These are phyloP conservation scores for Brassica napus DNA, from an alignment of 345 rosid genomes.

Conservation along the genomic window Da-Ae NC_063445.1:55891501-55892000, in stretches of 20 bases:
- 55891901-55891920: constrained; percentile 62
- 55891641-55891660: constrained; percentile 76
- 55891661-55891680: constrained; percentile 66
- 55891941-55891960: constrained; percentile 72
- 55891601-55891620: constrained; percentile 44
- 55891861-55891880: no score
- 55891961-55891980: constrained; percentile 40
- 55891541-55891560: not conserved
- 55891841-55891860: no score
- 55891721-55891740: constrained; percentile 73
- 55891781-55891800: constrained; percentile 61
- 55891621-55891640: constrained; percentile 70
- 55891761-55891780: constrained; percentile 49
- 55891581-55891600: not conserved
- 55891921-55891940: constrained; percentile 73
- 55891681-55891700: constrained; percentile 85
- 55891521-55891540: not conserved
- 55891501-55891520: not conserved
- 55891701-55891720: constrained; percentile 88
- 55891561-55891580: not conserved
- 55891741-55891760: constrained; percentile 58
- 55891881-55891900: no score
- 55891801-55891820: constrained; percentile 46
- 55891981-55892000: constrained; percentile 67
- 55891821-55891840: no score